Evolutionary conservation across 2,329 filamentous ascomycete species (phyloP), one percentile per base, ranked within the genome.

Genomic region (Hansfordia pulvinata): DNA sequence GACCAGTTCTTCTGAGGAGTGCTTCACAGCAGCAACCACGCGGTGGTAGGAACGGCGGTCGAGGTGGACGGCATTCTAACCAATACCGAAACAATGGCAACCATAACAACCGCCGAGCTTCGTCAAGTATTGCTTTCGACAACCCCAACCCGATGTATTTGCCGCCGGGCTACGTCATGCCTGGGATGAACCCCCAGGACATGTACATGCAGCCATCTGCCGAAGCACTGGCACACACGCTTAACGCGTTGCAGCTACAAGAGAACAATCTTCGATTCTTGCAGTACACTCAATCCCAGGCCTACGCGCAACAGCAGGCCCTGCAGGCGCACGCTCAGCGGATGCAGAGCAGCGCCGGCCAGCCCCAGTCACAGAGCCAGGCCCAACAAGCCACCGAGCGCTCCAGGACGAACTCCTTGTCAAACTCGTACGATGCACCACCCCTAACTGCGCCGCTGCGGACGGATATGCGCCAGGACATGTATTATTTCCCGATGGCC

Each of bases 391-490:
- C 59, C 27, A 42, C 51, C 17, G 59, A 69, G 39, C 52, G 72
- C 35, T 65, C 69, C 19, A 62, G 72, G 33, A 74, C 69, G 6
- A 72, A 67, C 41, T 76, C 70, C 9, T 69, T 76, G 39, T 71
- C 77, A 39, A 72, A 65, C 29, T 58, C n/a, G n/a, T n/a, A n/a
- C n/a, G n/a, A n/a, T n/a, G n/a, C n/a, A n/a, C n/a, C 66, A 11
- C 70, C 71, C 5, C 44, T 73, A 19, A 66, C 59, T n/a, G 66
- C 69, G 1, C 67, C 71, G 3, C 42, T 73, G 4, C 61, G 63
- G 6, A 61, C 60, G 3, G 69, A 75, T 10, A 43, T 70, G 28
- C 60, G 64, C 8, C 63, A 63, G 2, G 70, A 76, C 9, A 43
- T 71, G 35, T 75, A 64, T 42, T 56, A 61, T 31, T 60, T 69